Conservation (phyloP, 306 rosid genomes). For the Corylus avellana region DNA sequence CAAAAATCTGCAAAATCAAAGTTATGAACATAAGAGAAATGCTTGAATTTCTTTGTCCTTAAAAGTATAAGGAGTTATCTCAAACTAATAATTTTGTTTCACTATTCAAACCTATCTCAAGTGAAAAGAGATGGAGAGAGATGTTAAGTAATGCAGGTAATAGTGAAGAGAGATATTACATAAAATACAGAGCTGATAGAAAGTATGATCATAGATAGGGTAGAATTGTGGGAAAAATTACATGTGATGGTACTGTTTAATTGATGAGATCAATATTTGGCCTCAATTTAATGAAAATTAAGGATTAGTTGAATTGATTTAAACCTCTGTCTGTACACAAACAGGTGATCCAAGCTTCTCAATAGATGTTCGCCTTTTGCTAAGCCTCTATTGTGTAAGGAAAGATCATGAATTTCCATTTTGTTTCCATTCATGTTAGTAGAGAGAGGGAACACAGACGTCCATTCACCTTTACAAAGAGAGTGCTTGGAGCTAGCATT, state of each 20-base stretch:
- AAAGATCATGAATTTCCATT: neutral
- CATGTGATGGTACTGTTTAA: neutral
- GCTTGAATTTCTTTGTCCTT: neutral
- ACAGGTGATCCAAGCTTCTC: neutral
- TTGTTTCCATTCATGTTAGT: neutral
- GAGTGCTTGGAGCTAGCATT: slow-evolving; percentile 82
- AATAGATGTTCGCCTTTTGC: neutral
- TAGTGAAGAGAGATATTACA: neutral
- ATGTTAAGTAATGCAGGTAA: neutral
- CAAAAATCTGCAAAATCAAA: slow-evolving; percentile 62
- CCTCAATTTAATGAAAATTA: neutral
- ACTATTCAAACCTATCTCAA: neutral
- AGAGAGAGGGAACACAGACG: neutral
- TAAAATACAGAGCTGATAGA: neutral
- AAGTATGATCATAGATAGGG: neutral
- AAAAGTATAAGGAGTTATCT: neutral
- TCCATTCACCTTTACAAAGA: slow-evolving; percentile 73
- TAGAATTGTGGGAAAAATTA: neutral
- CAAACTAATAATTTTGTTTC: neutral
- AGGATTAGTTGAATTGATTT: neutral
- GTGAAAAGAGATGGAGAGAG: neutral
- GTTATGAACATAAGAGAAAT: slow-evolving; percentile 1
- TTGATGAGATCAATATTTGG: neutral
- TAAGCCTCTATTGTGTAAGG: neutral
- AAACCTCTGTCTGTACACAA: neutral